Evolutionary conservation across 805 yeast genomes (phyloP).

Genomic region (Sporopachydermia quercuum): DNA sequence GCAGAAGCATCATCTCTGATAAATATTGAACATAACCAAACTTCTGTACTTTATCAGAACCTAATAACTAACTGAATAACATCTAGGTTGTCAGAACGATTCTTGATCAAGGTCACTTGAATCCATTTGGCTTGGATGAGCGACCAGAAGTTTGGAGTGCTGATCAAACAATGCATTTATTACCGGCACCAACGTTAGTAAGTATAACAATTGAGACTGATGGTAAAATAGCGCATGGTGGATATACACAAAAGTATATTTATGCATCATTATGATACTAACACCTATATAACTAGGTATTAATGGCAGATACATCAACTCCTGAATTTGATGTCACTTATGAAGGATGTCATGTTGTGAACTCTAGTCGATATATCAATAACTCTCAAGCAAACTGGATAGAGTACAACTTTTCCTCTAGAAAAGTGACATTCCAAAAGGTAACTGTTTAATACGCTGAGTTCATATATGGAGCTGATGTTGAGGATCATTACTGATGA

Average conservation of each 20-base stretch:
- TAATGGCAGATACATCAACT: slow-evolving; percentile 58
- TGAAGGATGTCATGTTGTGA: slow-evolving; percentile 68
- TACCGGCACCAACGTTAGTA: slow-evolving; percentile 61
- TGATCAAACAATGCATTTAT: slow-evolving; percentile 52
- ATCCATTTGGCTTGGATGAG: slow-evolving; percentile 54
- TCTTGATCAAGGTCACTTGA: slow-evolving; percentile 74
- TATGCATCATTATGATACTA: no score
- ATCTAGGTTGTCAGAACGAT: slow-evolving; percentile 58
- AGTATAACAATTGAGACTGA: slow-evolving; percentile 7
- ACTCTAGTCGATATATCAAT: slow-evolving; percentile 34
- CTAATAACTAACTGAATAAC: slow-evolving; percentile 11
- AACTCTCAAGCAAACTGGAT: slow-evolving; percentile 35
- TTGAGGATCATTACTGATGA: no score
- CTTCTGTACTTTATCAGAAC: no score
- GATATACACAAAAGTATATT: neutral
- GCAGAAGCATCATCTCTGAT: no score
- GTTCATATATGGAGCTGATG: neutral
- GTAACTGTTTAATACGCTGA: no score
- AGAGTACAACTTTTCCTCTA: slow-evolving; percentile 56
- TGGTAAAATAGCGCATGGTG: neutral
- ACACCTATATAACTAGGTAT: slow-evolving; percentile 11
- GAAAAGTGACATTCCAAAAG: slow-evolving; percentile 31
- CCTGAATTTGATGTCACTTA: slow-evolving; percentile 63
- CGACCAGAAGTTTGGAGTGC: slow-evolving; percentile 57
- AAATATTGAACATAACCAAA: no score